A percentile compares a stretch with the other conserved stretches of the same genome.
Evolutionary conservation across 768 basidiomycete genomes (phyloP).

Genomic region (Hysterangium stoloniferum): DNA sequence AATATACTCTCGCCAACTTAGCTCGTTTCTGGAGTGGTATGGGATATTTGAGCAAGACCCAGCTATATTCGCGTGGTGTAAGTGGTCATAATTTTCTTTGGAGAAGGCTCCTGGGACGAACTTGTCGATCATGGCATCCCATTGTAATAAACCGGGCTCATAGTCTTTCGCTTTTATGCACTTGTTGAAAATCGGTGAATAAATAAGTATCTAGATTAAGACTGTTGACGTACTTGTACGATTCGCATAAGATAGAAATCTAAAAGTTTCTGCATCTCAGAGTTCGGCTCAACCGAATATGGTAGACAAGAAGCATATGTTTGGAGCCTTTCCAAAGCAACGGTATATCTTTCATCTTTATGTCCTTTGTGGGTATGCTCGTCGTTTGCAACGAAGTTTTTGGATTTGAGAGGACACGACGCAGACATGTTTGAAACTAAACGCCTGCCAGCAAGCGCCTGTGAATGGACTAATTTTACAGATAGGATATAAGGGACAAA

Average conservation of each 20-base stretch:
- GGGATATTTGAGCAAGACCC: slow-evolving; percentile 79
- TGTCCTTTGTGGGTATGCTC: not conserved
- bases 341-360: no score
- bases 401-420: not conserved
- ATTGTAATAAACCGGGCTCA: slow-evolving; percentile 70
- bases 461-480: not conserved
- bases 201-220: not conserved
- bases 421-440: slow-evolving; percentile 7
- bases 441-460: slow-evolving; percentile 1
- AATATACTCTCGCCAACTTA: slow-evolving; percentile 69
- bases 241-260: slow-evolving; percentile 54
- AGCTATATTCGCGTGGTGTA: slow-evolving; percentile 34
- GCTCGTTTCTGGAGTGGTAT: slow-evolving; percentile 76
- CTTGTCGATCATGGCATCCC: slow-evolving; percentile 73
- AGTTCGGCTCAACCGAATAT: slow-evolving; percentile 67
- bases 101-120: slow-evolving; percentile 30
- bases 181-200: slow-evolving; percentile 36
- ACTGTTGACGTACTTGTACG: slow-evolving; percentile 5
- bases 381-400: not conserved
- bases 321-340: slow-evolving; percentile 53
- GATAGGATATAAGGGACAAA: not conserved
- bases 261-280: slow-evolving; percentile 68
- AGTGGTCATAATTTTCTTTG: slow-evolving; percentile 1
- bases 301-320: slow-evolving; percentile 60
- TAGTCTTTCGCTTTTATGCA: slow-evolving; percentile 75